phyloP scores from a whole-genome alignment of 495 filamentous ascomycete species.

The Talaromyces wortmannii region DNA sequence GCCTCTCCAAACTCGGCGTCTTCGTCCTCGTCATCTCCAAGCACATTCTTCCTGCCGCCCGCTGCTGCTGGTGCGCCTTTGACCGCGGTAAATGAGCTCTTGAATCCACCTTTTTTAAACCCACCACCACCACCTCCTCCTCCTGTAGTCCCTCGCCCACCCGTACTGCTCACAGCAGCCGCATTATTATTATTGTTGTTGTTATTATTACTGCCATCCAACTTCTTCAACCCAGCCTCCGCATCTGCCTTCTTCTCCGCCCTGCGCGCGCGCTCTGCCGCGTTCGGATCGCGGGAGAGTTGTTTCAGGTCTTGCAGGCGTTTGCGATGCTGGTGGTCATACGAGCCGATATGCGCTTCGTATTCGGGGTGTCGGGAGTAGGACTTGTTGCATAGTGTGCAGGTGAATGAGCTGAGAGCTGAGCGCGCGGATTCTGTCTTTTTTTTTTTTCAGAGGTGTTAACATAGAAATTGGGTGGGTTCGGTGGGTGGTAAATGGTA shows the following conservation, averaged over 20 bases:
- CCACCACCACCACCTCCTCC: slow-evolving; percentile 25
- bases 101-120: slow-evolving; percentile 60
- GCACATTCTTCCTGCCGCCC: slow-evolving; percentile 32
- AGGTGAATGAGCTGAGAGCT: slow-evolving; percentile 86
- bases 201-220: slow-evolving; percentile 15
- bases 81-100: slow-evolving; percentile 49
- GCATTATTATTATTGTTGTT: neutral
- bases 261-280: slow-evolving; percentile 55
- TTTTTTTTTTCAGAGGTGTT: neutral
- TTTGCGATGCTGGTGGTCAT: slow-evolving; percentile 58
- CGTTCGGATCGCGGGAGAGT: slow-evolving; percentile 50
- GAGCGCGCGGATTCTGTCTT: slow-evolving; percentile 82
- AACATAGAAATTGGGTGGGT: neutral
- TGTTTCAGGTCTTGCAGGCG: slow-evolving; percentile 58
- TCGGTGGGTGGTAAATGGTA: slow-evolving; percentile 7
- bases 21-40: slow-evolving; percentile 36
- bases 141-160: slow-evolving; percentile 4
- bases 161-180: slow-evolving; percentile 9
- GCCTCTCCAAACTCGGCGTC: slow-evolving; percentile 10
- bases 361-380: slow-evolving; percentile 56
- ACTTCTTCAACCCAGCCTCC: slow-evolving; percentile 35
- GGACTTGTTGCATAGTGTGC: slow-evolving; percentile 53
- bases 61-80: slow-evolving; percentile 22
- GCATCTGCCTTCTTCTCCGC: slow-evolving; percentile 65
- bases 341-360: slow-evolving; percentile 54